A percentile compares a stretch with the other conserved stretches of the same genome.
Conservation (phyloP, 192 early-diverging fungal species). For the Coemansia javaensis region DNA sequence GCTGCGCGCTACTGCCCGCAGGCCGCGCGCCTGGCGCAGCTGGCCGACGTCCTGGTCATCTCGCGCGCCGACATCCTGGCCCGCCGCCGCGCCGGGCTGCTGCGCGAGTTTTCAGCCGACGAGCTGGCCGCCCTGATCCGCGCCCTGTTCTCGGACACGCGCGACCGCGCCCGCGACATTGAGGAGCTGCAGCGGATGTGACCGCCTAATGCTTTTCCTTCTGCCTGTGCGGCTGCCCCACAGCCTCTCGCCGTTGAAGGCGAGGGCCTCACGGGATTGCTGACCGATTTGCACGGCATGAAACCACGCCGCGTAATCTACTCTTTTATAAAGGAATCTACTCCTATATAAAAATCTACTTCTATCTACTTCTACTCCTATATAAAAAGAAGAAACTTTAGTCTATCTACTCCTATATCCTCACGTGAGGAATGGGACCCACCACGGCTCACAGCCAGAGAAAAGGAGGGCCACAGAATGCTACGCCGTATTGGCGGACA, state of each 20-base stretch:
- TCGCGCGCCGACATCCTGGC: conserved; percentile 43
- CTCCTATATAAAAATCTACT: too few species aligned
- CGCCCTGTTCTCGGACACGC: conserved; percentile 32
- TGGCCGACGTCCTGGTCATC: conserved; percentile 41
- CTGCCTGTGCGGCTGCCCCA: not conserved
- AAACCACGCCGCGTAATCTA: too few species aligned
- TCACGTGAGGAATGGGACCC: too few species aligned
- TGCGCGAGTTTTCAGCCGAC: conserved; percentile 17
- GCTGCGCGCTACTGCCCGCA: conserved; percentile 16
- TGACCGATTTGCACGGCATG: too few species aligned
- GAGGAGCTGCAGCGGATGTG: conserved; percentile 9
- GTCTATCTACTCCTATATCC: not conserved
- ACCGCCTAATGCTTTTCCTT: not conserved
- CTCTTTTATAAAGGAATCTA: too few species aligned
- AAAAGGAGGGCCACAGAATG: too few species aligned
- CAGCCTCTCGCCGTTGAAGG: not conserved
- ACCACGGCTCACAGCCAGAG: too few species aligned
- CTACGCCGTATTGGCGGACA: too few species aligned
- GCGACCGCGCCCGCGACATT: conserved; percentile 28
- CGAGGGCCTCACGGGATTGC: too few species aligned
- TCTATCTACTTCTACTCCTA: too few species aligned
- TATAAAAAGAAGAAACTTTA: too few species aligned
- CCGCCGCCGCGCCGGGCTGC: conserved; percentile 30
- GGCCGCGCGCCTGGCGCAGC: conserved; percentile 16
- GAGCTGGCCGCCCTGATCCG: conserved; percentile 26